A percentile compares a stretch with the other conserved stretches of the same genome.
Conservation (phyloP, 352 stramenopile species). For the Phytophthora uliginosa region DNA sequence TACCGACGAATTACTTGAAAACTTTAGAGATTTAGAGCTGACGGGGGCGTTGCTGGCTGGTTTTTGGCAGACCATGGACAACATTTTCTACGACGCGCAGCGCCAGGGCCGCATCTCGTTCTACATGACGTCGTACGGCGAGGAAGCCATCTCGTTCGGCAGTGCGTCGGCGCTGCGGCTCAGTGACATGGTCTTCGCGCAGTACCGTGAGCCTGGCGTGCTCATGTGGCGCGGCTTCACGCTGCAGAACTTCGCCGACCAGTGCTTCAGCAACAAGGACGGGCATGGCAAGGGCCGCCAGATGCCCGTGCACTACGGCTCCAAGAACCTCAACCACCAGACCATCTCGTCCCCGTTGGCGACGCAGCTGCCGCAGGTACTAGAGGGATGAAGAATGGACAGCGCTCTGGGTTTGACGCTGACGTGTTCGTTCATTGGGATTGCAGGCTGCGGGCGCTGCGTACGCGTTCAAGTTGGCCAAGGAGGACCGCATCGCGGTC, state of each 20-base stretch:
- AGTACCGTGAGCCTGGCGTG: conserved; percentile 98
- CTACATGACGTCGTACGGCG: conserved; percentile 95
- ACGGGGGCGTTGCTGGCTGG: not conserved
- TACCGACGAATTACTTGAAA: conserved; percentile 24
- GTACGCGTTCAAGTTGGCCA: conserved; percentile 97
- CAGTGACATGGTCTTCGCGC: conserved; percentile 96
- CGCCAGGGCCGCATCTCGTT: conserved; percentile 98
- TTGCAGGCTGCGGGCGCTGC: conserved; percentile 95
- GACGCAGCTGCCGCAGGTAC: conserved; percentile 97
- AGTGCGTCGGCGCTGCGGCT: conserved; percentile 91
- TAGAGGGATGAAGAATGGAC: too few species aligned
- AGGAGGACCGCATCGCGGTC: conserved; percentile 92
- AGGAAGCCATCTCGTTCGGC: conserved; percentile 98
- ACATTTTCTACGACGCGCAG: conserved; percentile 97
- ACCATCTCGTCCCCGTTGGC: conserved; percentile 98
- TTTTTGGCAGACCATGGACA: conserved; percentile 95
- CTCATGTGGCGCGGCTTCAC: conserved; percentile 99
- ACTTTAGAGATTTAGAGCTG: not conserved
- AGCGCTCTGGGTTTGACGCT: not conserved
- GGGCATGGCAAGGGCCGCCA: conserved; percentile 97
- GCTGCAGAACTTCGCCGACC: conserved; percentile 97
- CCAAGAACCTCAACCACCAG: conserved; percentile 96
- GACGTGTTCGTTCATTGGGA: not conserved
- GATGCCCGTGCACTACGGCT: conserved; percentile 99
- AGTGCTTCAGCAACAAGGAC: conserved; percentile 98